Base-by-base conservation (phyloP, 208 protist species). In the Acanthamoeba triangularis region DNA sequence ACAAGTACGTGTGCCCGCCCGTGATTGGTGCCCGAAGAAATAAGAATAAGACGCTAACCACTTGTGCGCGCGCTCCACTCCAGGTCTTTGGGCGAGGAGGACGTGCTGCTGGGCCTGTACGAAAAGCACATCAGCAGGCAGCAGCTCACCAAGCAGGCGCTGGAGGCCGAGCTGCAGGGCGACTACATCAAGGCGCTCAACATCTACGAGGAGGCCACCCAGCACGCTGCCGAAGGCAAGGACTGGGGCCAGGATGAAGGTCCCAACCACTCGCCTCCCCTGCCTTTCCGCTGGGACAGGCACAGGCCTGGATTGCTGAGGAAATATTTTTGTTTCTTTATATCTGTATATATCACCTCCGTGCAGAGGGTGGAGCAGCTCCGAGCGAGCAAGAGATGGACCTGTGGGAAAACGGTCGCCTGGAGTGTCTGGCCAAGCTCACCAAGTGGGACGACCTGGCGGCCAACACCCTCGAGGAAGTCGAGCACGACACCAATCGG, bases 51-150 rank as follows among this genome's bases (percentile, higher is more conserved):
- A 96, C 82, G 92, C 52, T 28, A 28, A 78, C 67, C 7, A 30
- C 74, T 90, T 37, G 2, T 96, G 11, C 82, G n/a, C n/a, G 13
- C 54, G 52, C 10, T 56, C 14, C 10, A 3, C 52, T 59, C 97
- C 76, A 93, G 91, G 56, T 49, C 88, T 3, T 80, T 98, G 28
- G 96, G 96, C 65, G 97, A 98, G 76, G 94, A 97, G 28, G 97
- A 98, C 94, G 87, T 98, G 1, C 80, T 98, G 47, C 35, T 93
- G 16, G 96, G 96, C 41, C 63, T 98, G 23, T 97, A 96, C 37
- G 96, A 98, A 18, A 97, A 97, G 54, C 74, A 97, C 82, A 95
- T 96, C 25, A 41, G 88, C 33, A n/a, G 93, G 7, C 59, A 97
- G 61, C 23, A 44, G 8, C 30, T 90, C 30, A 97, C 97, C 47